These are phyloP conservation scores for Cylindrotheca fusiformis DNA, from an alignment of 108 stramenopile species.

Conservation along the genomic window DNA sequence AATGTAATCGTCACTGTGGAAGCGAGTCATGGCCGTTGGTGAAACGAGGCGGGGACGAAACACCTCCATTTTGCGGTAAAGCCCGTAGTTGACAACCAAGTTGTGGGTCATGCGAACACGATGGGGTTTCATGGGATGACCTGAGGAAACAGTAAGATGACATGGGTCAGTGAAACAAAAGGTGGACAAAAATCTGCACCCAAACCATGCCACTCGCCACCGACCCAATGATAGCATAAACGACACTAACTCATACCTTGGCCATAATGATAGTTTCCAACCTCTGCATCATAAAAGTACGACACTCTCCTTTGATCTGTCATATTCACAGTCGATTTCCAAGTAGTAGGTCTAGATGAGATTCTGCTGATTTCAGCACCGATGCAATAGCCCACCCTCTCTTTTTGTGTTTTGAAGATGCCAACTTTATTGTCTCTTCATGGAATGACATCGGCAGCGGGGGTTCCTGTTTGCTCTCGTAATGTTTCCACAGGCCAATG, in stretches of 20 bases:
- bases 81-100: conserved; percentile 97
- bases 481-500: too few species aligned
- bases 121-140: conserved; percentile 99
- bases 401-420: too few species aligned
- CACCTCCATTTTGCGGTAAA: conserved; percentile 98
- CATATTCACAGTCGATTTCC: too few species aligned
- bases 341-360: too few species aligned
- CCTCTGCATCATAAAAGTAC: conserved; percentile 96
- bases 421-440: too few species aligned
- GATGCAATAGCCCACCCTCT: too few species aligned
- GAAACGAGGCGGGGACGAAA: conserved; percentile 94
- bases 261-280: conserved; percentile 97
- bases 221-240: conserved; percentile 1
- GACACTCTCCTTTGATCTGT: conserved; percentile 69
- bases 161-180: background rate
- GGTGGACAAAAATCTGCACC: background rate
- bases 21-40: conserved; percentile 94
- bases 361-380: too few species aligned
- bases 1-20: conserved; percentile 99
- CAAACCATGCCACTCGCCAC: background rate
- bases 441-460: too few species aligned
- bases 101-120: conserved; percentile 99
- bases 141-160: conserved; percentile 15
- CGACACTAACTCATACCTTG: conserved; percentile 50
- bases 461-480: too few species aligned